Conservation (phyloP, 108 stramenopile genomes). For the Conticribra weissflogii region DNA sequence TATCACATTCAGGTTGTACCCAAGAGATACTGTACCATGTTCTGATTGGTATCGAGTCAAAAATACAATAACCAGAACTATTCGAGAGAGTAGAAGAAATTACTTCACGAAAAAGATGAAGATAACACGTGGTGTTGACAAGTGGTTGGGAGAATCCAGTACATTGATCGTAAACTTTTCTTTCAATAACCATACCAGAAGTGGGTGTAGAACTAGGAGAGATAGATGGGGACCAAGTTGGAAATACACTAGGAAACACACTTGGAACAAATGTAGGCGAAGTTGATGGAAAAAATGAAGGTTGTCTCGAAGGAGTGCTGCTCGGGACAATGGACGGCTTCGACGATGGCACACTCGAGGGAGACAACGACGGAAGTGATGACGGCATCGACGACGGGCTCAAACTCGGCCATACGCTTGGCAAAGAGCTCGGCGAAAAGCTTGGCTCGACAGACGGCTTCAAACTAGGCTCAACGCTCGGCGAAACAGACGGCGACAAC, state of each 20-base stretch:
- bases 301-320: neutral
- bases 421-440: too few species aligned
- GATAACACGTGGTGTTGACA: neutral
- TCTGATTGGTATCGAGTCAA: neutral
- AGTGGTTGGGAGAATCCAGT: neutral
- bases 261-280: neutral
- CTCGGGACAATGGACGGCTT: neutral
- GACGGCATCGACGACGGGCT: neutral
- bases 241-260: too few species aligned
- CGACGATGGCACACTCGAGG: neutral
- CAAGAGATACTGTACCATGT: too few species aligned
- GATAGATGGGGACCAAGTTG: too few species aligned
- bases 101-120: neutral
- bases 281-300: neutral
- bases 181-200: neutral
- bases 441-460: neutral
- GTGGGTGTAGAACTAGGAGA: neutral
- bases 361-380: neutral
- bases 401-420: neutral
- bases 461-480: neutral
- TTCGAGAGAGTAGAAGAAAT: neutral
- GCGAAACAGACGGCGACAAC: neutral
- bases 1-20: neutral
- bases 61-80: neutral
- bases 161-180: neutral